Evolutionary conservation across 805 yeast genomes (phyloP).

Genomic region (Zygosaccharomyces bisporus): DNA sequence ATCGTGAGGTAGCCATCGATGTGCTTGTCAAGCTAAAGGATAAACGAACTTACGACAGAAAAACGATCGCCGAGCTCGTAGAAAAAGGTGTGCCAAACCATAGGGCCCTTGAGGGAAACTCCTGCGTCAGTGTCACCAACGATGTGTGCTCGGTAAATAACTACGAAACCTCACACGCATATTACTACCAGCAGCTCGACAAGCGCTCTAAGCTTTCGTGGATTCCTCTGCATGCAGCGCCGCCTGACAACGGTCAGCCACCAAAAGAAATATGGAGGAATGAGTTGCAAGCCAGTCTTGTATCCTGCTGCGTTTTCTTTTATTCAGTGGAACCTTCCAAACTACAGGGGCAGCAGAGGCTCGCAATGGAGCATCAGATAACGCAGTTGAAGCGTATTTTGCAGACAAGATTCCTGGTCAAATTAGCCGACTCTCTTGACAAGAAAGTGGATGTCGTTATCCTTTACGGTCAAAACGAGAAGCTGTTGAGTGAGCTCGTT

Average conservation of each 20-base stretch:
- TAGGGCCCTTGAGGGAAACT: slow-evolving; percentile 17
- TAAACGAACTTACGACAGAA: slow-evolving; percentile 9
- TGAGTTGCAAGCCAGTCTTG: slow-evolving; percentile 16
- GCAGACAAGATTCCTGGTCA: slow-evolving; percentile 9
- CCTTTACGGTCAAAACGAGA: slow-evolving; percentile 4
- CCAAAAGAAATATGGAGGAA: slow-evolving; percentile 16
- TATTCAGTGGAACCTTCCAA: slow-evolving; percentile 6
- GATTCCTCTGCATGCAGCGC: slow-evolving; percentile 12
- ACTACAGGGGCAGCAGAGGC: neutral
- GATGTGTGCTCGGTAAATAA: slow-evolving; percentile 28
- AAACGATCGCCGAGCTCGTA: slow-evolving; percentile 16
- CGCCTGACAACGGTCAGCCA: neutral
- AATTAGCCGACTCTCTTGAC: slow-evolving; percentile 7
- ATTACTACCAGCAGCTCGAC: slow-evolving; percentile 26
- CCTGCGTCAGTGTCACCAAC: slow-evolving; percentile 28
- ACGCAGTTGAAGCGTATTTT: slow-evolving; percentile 12
- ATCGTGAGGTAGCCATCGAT: slow-evolving; percentile 18
- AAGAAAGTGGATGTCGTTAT: slow-evolving; percentile 11
- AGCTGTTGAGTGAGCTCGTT: slow-evolving; percentile 2
- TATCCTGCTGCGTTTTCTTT: slow-evolving; percentile 11
- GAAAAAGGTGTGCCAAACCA: slow-evolving; percentile 25
- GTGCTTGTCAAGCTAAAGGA: slow-evolving; percentile 13
- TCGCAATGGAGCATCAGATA: neutral
- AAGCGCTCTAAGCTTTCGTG: slow-evolving; percentile 22
- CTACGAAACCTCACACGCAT: slow-evolving; percentile 26